Percentiles rank a stretch among this genome's conserved stretches.
Conservation (phyloP, 2,329 filamentous ascomycete species). For the Fusarium nisikadoi region DNA sequence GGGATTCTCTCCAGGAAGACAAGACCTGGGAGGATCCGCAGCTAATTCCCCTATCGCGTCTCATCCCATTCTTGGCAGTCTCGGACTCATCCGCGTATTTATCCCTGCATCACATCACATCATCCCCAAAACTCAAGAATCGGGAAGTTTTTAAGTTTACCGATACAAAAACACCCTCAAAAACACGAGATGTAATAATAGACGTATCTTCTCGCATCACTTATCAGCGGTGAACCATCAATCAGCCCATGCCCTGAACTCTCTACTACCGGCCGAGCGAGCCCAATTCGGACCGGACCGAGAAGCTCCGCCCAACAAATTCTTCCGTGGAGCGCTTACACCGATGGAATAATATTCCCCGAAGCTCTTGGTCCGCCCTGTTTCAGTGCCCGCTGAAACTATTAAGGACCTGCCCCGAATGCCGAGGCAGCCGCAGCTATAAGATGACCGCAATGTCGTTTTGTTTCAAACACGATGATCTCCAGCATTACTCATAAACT, state of each 20-base stretch:
- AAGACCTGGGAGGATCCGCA: background rate
- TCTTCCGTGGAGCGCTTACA: constrained; percentile 32
- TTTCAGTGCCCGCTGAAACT: constrained; percentile 21
- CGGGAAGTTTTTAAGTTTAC: background rate
- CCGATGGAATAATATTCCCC: background rate
- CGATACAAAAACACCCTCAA: background rate
- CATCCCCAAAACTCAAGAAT: background rate
- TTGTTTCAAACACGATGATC: constrained; percentile 1
- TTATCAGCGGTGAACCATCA: background rate
- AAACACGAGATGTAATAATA: background rate
- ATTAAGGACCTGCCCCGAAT: constrained; percentile 14
- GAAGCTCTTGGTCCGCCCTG: background rate
- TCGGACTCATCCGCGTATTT: background rate
- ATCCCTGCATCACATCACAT: background rate
- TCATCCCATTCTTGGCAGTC: background rate
- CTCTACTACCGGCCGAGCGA: background rate
- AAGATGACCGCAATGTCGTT: background rate
- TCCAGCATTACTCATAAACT: background rate
- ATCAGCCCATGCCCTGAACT: background rate
- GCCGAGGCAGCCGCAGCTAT: background rate
- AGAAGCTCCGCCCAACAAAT: constrained; percentile 11
- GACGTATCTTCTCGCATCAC: too few relatives aligned
- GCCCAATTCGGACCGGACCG: constrained; percentile 17
- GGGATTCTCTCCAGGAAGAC: background rate
- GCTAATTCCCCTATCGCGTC: background rate